These are phyloP conservation scores for Diplodia seriata DNA, from an alignment of 2,329 filamentous ascomycete species.

Conservation along the genomic window DNA sequence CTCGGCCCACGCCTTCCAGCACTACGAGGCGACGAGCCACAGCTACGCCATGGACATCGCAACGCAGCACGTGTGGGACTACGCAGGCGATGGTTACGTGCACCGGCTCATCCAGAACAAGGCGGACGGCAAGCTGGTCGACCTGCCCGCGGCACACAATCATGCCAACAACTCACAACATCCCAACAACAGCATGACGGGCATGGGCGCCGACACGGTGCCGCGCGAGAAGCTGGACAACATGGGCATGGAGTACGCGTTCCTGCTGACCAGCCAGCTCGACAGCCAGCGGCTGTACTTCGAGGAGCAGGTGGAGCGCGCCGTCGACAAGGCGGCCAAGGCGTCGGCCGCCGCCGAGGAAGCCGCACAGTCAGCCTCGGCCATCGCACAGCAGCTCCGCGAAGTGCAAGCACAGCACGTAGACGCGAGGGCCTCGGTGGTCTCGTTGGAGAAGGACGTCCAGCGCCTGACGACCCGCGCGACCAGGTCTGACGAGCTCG, in stretches of 20 bases:
- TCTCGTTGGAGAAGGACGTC: constrained; percentile 74
- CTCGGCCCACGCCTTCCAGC: constrained; percentile 87
- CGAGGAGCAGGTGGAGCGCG: constrained; percentile 87
- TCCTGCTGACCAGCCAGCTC: constrained; percentile 88
- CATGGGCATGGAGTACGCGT: constrained; percentile 93
- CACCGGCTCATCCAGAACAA: constrained; percentile 95
- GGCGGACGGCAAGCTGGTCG: constrained; percentile 88
- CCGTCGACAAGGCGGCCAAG: constrained; percentile 84
- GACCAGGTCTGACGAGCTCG: constrained; percentile 75
- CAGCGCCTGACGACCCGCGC: constrained; percentile 63
- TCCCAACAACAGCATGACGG: constrained; percentile 50
- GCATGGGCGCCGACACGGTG: constrained; percentile 67
- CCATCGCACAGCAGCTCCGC: constrained; percentile 59
- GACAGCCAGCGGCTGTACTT: constrained; percentile 94
- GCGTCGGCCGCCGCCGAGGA: constrained; percentile 74
- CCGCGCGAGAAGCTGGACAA: constrained; percentile 74
- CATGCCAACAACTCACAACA: constrained; percentile 34
- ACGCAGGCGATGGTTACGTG: constrained; percentile 93
- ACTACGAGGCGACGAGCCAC: constrained; percentile 89
- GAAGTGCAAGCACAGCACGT: constrained; percentile 63
- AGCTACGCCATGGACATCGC: constrained; percentile 91
- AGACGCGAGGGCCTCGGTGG: constrained; percentile 63
- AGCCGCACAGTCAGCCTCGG: constrained; percentile 54
- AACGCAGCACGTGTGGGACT: constrained; percentile 98
- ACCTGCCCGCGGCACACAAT: constrained; percentile 68